These are phyloP conservation scores for Toxicodendron radicans DNA, from an alignment of 345 rosid species.

Conservation along the genomic window DNA sequence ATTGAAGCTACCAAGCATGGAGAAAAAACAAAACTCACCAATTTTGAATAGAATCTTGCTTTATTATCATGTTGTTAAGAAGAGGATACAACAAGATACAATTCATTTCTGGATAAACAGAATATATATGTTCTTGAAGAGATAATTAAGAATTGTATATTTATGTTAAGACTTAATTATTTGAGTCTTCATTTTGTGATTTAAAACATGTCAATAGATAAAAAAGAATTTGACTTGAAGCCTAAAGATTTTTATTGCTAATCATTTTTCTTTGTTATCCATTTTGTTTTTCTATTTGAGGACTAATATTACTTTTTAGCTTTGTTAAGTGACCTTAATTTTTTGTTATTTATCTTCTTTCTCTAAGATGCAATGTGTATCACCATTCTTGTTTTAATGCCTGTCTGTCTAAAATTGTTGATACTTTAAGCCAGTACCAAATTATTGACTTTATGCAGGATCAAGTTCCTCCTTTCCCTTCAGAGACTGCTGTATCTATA, in stretches of 20 bases:
- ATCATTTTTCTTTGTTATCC: not conserved
- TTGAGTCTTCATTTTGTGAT: too few relatives aligned
- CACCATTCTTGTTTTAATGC: not conserved
- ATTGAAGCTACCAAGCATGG: too few relatives aligned
- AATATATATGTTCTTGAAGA: too few relatives aligned
- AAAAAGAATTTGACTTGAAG: too few relatives aligned
- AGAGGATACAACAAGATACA: too few relatives aligned
- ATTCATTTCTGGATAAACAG: too few relatives aligned
- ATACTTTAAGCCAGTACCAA: constrained; percentile 6
- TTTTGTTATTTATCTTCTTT: not conserved
- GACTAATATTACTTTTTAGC: not conserved
- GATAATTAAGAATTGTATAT: too few relatives aligned
- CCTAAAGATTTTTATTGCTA: not conserved
- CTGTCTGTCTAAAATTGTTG: not conserved
- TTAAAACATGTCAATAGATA: too few relatives aligned
- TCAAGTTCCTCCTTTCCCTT: constrained; percentile 99
- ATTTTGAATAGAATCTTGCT: too few relatives aligned
- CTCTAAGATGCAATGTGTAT: not conserved
- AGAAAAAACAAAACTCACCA: too few relatives aligned
- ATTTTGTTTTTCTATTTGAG: not conserved
- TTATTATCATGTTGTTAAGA: too few relatives aligned
- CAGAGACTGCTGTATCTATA: constrained; percentile 79
- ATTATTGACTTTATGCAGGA: constrained; percentile 50
- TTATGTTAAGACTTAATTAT: too few relatives aligned
- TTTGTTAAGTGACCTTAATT: not conserved